Percentiles rank a stretch among this genome's conserved stretches.
These are phyloP conservation scores for Calonectria naviculata DNA, from an alignment of 2,329 filamentous ascomycete species.

Conservation along the genomic window DNA sequence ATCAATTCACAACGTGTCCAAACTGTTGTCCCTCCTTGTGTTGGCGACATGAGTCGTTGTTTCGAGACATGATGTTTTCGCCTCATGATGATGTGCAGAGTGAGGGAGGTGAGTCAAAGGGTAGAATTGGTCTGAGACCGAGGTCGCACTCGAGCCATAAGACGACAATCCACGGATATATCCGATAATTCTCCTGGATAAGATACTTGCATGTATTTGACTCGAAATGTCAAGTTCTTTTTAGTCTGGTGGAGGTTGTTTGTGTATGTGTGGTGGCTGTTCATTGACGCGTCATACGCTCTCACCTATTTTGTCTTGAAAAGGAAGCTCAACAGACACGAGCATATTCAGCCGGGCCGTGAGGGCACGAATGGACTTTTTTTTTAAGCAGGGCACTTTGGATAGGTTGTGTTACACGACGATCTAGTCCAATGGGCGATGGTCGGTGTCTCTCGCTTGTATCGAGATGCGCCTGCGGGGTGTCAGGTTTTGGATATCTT, in stretches of 20 bases:
- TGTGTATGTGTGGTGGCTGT: neutral
- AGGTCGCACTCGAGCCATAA: neutral
- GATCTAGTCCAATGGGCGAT: neutral
- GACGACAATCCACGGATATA: neutral
- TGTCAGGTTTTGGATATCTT: neutral
- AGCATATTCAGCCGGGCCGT: neutral
- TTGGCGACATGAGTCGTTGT: neutral
- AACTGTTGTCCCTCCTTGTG: neutral
- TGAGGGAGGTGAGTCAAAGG: neutral
- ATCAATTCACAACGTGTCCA: neutral
- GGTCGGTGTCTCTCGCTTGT: neutral
- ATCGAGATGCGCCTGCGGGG: neutral
- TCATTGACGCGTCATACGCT: neutral
- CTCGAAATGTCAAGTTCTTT: neutral
- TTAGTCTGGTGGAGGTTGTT: neutral
- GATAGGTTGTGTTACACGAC: no score
- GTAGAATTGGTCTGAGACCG: neutral
- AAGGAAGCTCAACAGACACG: neutral
- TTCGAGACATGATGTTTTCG: neutral
- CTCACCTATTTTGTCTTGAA: neutral
- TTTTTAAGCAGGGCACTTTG: no score
- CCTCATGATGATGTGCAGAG: neutral
- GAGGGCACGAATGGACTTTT: neutral
- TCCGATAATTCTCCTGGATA: neutral
- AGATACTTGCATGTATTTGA: neutral